Conservation (phyloP, 352 stramenopile genomes). For the Phytopythium chamaehyphon region DNA sequence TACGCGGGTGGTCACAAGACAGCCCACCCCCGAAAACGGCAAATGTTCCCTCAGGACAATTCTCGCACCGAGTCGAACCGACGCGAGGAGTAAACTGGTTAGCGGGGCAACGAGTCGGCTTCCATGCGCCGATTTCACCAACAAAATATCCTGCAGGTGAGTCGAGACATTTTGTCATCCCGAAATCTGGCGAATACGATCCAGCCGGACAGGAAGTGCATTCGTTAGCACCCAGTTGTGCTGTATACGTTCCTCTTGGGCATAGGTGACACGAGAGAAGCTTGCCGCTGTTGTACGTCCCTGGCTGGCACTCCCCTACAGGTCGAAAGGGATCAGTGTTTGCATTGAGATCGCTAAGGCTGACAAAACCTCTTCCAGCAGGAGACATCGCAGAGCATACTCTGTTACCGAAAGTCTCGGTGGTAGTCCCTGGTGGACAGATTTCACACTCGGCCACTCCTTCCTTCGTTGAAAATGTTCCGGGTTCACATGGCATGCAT, state of each 20-base stretch:
- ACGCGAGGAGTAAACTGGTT: constrained; percentile 12
- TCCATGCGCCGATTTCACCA: constrained; percentile 17
- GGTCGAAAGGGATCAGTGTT: not conserved
- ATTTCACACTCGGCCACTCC: constrained; percentile 23
- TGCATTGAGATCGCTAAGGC: no score
- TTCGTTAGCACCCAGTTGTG: constrained; percentile 1
- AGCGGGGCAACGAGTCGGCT: constrained; percentile 24
- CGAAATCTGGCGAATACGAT: constrained; percentile 21
- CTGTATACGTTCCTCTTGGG: constrained; percentile 22
- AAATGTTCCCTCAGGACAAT: constrained; percentile 21
- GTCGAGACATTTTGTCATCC: constrained; percentile 21
- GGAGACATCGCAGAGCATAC: constrained; percentile 17
- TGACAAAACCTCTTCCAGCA: constrained; percentile 15
- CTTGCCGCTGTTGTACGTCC: constrained; percentile 33
- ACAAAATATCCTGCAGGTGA: constrained; percentile 34
- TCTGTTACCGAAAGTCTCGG: constrained; percentile 24
- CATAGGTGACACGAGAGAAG: constrained; percentile 28
- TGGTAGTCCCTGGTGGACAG: constrained; percentile 24
- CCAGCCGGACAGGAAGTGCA: constrained; percentile 31
- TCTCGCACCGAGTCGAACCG: constrained; percentile 24
- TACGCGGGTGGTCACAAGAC: constrained; percentile 17
- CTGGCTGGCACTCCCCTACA: constrained; percentile 20
- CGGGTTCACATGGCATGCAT: constrained; percentile 31
- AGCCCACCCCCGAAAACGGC: constrained; percentile 25
- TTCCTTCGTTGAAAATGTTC: constrained; percentile 22